A percentile compares a stretch with the other conserved stretches of the same genome.
Evolutionary conservation across 2,329 filamentous ascomycete species (phyloP).

Genomic region (Aaosphaeria arxii): DNA sequence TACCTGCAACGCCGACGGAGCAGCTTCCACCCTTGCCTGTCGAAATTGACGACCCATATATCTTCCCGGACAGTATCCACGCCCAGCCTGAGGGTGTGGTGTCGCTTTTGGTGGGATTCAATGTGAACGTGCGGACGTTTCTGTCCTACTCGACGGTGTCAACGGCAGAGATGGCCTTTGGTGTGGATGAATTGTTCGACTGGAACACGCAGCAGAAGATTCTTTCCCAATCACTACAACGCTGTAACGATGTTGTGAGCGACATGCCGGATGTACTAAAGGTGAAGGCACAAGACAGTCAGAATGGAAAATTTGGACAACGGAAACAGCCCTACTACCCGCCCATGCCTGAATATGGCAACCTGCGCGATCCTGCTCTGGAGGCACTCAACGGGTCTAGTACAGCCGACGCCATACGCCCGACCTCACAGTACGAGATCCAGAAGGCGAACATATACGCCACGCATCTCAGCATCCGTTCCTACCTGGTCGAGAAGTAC

Average conservation of each 20-base stretch:
- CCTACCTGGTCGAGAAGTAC: slow-evolving; percentile 83
- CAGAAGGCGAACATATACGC: slow-evolving; percentile 89
- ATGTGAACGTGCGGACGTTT: slow-evolving; percentile 74
- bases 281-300: slow-evolving; percentile 47
- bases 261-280: slow-evolving; percentile 68
- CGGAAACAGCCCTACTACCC: slow-evolving; percentile 33
- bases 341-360: slow-evolving; percentile 33
- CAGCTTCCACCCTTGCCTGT: slow-evolving; percentile 76
- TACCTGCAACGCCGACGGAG: slow-evolving; percentile 70
- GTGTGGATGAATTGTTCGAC: slow-evolving; percentile 70
- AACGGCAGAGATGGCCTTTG: slow-evolving; percentile 79
- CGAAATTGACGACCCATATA: slow-evolving; percentile 81
- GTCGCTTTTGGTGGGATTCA: slow-evolving; percentile 76
- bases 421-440: slow-evolving; percentile 73
- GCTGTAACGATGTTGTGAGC: slow-evolving; percentile 66
- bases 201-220: slow-evolving; percentile 76
- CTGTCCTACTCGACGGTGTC: slow-evolving; percentile 75
- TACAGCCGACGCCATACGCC: slow-evolving; percentile 31
- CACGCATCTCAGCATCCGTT: slow-evolving; percentile 76
- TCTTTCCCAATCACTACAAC: slow-evolving; percentile 66
- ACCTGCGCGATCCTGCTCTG: slow-evolving; percentile 23
- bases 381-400: slow-evolving; percentile 13
- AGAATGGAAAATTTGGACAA: slow-evolving; percentile 22
- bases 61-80: slow-evolving; percentile 68
- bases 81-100: slow-evolving; percentile 66